These are phyloP conservation scores for Petunia axillaris DNA, from an alignment of 257 asterid genomes.

Conservation along the genomic window DNA sequence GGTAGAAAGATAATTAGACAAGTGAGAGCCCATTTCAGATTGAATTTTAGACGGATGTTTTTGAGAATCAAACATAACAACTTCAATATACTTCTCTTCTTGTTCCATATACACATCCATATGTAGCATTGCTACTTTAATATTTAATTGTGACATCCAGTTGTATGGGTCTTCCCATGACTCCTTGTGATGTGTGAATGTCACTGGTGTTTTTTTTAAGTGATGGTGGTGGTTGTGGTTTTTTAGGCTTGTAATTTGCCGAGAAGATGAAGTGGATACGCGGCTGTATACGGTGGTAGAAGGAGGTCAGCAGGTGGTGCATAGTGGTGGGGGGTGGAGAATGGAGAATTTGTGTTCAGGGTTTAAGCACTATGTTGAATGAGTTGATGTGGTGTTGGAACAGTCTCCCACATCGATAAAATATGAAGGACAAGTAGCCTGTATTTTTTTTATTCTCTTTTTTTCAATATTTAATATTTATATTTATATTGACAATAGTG, in stretches of 20 bases:
- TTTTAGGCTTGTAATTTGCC: constrained; percentile 71
- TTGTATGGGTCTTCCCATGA: constrained; percentile 82
- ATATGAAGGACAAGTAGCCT: too few relatives aligned
- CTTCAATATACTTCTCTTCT: constrained; percentile 93
- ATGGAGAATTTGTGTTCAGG: neutral
- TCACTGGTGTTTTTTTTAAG: constrained; percentile 71
- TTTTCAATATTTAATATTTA: too few relatives aligned
- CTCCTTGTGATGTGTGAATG: constrained; percentile 65
- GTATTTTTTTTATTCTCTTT: too few relatives aligned
- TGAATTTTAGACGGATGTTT: constrained; percentile 76
- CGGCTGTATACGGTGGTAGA: constrained; percentile 41
- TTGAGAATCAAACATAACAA: constrained; percentile 77
- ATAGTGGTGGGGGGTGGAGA: constrained; percentile 39
- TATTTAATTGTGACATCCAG: constrained; percentile 88
- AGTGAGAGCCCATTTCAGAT: constrained; percentile 78
- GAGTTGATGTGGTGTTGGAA: too few relatives aligned
- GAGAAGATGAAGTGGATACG: constrained; percentile 32
- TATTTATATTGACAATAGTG: too few relatives aligned
- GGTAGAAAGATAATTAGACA: constrained; percentile 68
- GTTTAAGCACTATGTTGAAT: too few relatives aligned
- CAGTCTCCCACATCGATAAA: too few relatives aligned
- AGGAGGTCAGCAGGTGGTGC: constrained; percentile 66
- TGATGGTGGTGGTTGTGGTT: constrained; percentile 64
- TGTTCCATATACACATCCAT: constrained; percentile 96
- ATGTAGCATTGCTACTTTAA: constrained; percentile 89